Evolutionary conservation across 2,329 filamentous ascomycete species (phyloP), one percentile per base, ranked within the genome.

Genomic region (Epichloe festucae): DNA sequence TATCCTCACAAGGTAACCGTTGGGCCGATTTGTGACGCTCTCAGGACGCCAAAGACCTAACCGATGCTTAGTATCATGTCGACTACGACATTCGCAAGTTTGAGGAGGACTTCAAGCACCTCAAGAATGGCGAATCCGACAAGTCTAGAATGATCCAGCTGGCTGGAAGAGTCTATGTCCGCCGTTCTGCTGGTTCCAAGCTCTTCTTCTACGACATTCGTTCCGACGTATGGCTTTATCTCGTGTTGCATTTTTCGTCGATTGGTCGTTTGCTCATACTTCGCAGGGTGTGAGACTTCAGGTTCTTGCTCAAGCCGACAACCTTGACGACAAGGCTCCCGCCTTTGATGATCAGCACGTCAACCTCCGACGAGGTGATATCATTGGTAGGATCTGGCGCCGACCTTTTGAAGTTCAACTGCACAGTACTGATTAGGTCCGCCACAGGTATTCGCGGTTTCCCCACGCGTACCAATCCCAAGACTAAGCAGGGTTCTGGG

Each of bases 291-390:
- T 75, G 59, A 86, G 87, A 68, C 76, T 95, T 46, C 94, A 98
- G 74, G 82, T 97, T 57, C 88, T 97, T 76, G 94, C 89, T 66
- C 89, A 96, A 69, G 79, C 86, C 45, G 84, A 95, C 63, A 81
- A 94, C 61, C 79, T 82, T 52, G 78, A 78, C 52, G 81, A 84
- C 58, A 78, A 78, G 47, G 76, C 79, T 19, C 67, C 73, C 23
- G 68, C 82, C 7, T 98, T 97, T 61, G 85, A 87, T 60, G 81
- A 87, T 54, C 91, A 97, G 72, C 93, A 98, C 65, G 84, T 95
- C 62, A 78, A 87, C 67, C 78, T 98, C 54, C 83, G 90, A 59
- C 78, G 91, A 67, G 94, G 93, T 66, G 94, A 98, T 67, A 87
- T 95, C 58, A 86, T 98, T 61, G 93, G 91, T 57, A 58, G 54